Evolutionary conservation across 2,329 filamentous ascomycete species (phyloP).

Genomic region (Pseudocercospora fijiensis): DNA sequence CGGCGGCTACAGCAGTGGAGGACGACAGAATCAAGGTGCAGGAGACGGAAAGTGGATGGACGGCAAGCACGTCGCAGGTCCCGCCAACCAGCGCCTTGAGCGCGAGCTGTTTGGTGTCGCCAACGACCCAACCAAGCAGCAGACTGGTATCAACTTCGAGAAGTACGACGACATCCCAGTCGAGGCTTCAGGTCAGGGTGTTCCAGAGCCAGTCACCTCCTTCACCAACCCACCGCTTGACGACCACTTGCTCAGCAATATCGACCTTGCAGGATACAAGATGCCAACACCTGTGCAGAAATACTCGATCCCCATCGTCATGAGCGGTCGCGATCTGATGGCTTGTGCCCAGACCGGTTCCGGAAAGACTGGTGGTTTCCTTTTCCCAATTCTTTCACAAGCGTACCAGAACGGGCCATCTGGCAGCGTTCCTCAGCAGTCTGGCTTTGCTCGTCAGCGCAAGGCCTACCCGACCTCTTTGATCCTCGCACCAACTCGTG

Average conservation of each 20-base stretch:
- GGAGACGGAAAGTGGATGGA: slow-evolving; percentile 96
- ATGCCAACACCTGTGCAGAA: slow-evolving; percentile 97
- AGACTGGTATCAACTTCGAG: slow-evolving; percentile 99
- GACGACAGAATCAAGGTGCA: slow-evolving; percentile 68
- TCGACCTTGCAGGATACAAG: slow-evolving; percentile 90
- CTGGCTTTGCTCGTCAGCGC: slow-evolving; percentile 85
- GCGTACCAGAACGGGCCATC: slow-evolving; percentile 88
- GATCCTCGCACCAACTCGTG: slow-evolving; percentile 94
- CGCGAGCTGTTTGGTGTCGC: slow-evolving; percentile 89
- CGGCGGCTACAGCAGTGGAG: slow-evolving; percentile 46
- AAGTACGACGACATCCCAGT: slow-evolving; percentile 99
- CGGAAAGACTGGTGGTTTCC: slow-evolving; percentile 98
- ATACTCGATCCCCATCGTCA: slow-evolving; percentile 98
- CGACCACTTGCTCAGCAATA: slow-evolving; percentile 89
- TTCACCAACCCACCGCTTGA: slow-evolving; percentile 96
- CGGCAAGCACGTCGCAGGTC: slow-evolving; percentile 91
- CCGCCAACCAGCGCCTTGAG: slow-evolving; percentile 83
- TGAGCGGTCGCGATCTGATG: slow-evolving; percentile 97
- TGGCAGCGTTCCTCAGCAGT: slow-evolving; percentile 61
- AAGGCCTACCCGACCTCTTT: slow-evolving; percentile 97
- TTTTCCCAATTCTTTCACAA: slow-evolving; percentile 98
- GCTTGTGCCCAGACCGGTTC: slow-evolving; percentile 99
- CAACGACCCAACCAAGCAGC: slow-evolving; percentile 92
- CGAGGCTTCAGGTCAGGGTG: slow-evolving; percentile 89
- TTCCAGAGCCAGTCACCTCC: slow-evolving; percentile 83